phyloP scores from a whole-genome alignment of 345 rosid genomes.

The Melaleuca quinquenervia region DNA sequence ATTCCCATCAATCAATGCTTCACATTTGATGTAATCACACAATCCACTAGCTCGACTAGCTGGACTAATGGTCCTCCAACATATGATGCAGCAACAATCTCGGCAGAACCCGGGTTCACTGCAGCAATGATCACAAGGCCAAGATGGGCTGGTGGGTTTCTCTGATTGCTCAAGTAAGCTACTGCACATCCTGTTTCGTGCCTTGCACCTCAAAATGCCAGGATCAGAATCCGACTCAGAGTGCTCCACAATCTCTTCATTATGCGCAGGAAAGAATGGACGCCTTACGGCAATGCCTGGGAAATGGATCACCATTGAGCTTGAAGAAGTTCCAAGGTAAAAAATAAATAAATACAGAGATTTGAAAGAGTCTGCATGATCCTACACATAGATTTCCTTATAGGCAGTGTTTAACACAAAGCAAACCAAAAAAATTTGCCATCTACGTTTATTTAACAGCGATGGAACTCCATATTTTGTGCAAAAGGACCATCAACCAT shows the following conservation, averaged over 20 bases:
- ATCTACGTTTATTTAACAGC: background rate
- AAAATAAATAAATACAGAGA: background rate
- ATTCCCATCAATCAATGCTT: conserved; percentile 40
- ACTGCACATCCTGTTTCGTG: conserved; percentile 47
- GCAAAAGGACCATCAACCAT: background rate
- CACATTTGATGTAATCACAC: conserved; percentile 65
- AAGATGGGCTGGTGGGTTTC: conserved; percentile 11
- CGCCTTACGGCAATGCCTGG: conserved; percentile 17
- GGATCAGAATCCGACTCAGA: conserved; percentile 12
- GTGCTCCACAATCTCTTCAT: conserved; percentile 23
- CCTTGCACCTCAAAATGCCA: conserved; percentile 8
- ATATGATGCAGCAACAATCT: conserved; percentile 82
- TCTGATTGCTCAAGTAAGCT: conserved; percentile 26
- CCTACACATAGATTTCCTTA: background rate
- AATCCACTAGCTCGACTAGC: conserved; percentile 37
- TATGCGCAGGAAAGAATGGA: background rate
- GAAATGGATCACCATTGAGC: background rate
- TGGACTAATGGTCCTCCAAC: conserved; percentile 43
- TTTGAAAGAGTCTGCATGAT: background rate
- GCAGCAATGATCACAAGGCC: conserved; percentile 87
- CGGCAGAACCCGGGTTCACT: conserved; percentile 56
- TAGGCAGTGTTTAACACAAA: background rate
- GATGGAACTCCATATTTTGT: background rate
- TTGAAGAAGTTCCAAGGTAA: background rate
- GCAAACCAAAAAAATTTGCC: background rate